phyloP scores from a whole-genome alignment of 257 asterid species.

The Nicotiana attenuata region DNA sequence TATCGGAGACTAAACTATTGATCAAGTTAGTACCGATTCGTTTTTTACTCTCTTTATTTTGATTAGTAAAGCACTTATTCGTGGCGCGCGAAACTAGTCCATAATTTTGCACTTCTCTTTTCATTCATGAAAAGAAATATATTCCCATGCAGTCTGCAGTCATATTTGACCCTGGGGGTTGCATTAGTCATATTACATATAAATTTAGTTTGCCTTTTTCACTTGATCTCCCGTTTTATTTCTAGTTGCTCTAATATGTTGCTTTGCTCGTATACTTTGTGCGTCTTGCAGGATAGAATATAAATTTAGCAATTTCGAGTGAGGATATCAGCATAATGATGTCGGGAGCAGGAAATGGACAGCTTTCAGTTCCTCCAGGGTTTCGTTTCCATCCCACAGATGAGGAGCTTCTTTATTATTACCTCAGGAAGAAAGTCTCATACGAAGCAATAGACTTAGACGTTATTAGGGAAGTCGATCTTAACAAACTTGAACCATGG shows the following conservation, averaged over 20 bases:
- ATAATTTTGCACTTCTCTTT: background rate
- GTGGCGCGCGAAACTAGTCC: too few species aligned
- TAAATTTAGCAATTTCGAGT: background rate
- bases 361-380: conserved; percentile 71
- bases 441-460: conserved; percentile 74
- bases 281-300: conserved; percentile 7
- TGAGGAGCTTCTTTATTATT: conserved; percentile 69
- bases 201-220: background rate
- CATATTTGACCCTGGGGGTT: background rate
- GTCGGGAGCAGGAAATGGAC: conserved; percentile 21
- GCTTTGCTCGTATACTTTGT: too few species aligned
- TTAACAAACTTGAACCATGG: conserved; percentile 95
- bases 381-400: conserved; percentile 88
- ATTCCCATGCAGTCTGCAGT: background rate
- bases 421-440: conserved; percentile 74
- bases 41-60: background rate
- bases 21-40: background rate
- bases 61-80: background rate
- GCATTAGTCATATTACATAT: background rate
- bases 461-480: conserved; percentile 74
- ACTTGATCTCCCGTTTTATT: background rate
- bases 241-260: background rate
- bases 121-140: background rate
- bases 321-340: conserved; percentile 21
- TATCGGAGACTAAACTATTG: background rate